Evolutionary conservation across 2,329 filamentous ascomycete species (phyloP).

Genomic region (Pestalotiopsis fici): DNA sequence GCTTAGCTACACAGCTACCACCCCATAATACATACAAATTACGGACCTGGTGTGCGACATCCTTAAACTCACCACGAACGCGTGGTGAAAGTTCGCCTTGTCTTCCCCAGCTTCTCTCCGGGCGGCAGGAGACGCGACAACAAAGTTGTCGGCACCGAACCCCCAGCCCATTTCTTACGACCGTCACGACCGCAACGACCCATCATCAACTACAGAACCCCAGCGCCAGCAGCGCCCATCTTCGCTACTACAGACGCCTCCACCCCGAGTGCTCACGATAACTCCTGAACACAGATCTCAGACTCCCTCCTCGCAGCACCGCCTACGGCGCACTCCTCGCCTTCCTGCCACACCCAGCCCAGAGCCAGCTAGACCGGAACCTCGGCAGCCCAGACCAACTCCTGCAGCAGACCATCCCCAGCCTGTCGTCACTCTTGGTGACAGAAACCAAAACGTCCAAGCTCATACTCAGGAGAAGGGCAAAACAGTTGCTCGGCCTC

Average conservation of each 20-base stretch:
- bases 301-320: conserved; percentile 47
- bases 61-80: conserved; percentile 29
- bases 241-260: conserved; percentile 37
- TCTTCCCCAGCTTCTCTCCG: conserved; percentile 38
- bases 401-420: conserved; percentile 19
- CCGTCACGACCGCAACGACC: conserved; percentile 56
- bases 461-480: conserved; percentile 29
- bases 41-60: conserved; percentile 15
- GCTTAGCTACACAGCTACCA: conserved; percentile 7
- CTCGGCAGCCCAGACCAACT: conserved; percentile 31
- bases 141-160: conserved; percentile 47
- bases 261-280: conserved; percentile 16
- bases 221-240: conserved; percentile 44
- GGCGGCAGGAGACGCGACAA: conserved; percentile 36
- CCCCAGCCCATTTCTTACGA: conserved; percentile 45
- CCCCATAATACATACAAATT: conserved; percentile 7
- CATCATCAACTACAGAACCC: conserved; percentile 35
- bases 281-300: conserved; percentile 36
- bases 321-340: conserved; percentile 53
- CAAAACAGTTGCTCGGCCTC: conserved; percentile 23
- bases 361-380: conserved; percentile 26
- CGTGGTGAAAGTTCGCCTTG: conserved; percentile 49
- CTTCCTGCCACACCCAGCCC: conserved; percentile 47
- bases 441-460: conserved; percentile 36
- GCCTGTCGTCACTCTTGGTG: conserved; percentile 49